Evolutionary conservation across 129 eudicot genomes (phyloP).

Genomic region (Saussurea involucrata): DNA sequence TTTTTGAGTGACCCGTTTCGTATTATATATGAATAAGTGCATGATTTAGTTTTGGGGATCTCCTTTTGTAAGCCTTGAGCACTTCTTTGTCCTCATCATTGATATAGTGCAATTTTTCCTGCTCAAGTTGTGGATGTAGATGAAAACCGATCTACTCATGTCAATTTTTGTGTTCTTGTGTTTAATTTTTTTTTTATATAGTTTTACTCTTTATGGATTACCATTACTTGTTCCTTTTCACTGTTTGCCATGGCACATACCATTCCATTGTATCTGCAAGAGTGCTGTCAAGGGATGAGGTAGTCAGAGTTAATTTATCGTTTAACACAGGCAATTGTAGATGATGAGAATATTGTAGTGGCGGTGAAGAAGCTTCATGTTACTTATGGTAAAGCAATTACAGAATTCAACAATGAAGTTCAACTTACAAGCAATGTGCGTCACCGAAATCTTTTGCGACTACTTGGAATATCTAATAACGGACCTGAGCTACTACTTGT

Average conservation of each 20-base stretch:
- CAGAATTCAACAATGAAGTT: slow-evolving; percentile 46
- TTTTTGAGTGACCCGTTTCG: not conserved
- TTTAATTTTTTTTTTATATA: not conserved
- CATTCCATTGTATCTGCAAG: not conserved
- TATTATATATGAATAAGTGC: not conserved
- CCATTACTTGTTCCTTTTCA: not conserved
- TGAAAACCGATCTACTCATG: not conserved
- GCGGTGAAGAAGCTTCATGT: slow-evolving; percentile 44
- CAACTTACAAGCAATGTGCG: slow-evolving; percentile 52
- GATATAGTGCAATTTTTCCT: not conserved
- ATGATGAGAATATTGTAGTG: slow-evolving; percentile 40
- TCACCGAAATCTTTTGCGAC: slow-evolving; percentile 51
- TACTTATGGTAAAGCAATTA: slow-evolving; percentile 28
- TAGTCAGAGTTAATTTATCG: not conserved
- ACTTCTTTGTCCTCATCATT: not conserved
- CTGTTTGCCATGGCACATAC: not conserved
- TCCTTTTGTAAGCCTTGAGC: not conserved
- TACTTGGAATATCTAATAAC: slow-evolving; percentile 39
- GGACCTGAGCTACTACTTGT: slow-evolving; percentile 49
- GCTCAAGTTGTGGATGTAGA: not conserved
- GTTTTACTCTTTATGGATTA: not conserved
- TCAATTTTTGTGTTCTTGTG: not conserved
- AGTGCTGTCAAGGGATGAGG: not conserved
- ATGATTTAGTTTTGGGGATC: not conserved
- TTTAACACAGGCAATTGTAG: slow-evolving; percentile 5